Conservation (phyloP, 2,329 filamentous ascomycete species). For the Akanthomyces dipterigenus region DNA sequence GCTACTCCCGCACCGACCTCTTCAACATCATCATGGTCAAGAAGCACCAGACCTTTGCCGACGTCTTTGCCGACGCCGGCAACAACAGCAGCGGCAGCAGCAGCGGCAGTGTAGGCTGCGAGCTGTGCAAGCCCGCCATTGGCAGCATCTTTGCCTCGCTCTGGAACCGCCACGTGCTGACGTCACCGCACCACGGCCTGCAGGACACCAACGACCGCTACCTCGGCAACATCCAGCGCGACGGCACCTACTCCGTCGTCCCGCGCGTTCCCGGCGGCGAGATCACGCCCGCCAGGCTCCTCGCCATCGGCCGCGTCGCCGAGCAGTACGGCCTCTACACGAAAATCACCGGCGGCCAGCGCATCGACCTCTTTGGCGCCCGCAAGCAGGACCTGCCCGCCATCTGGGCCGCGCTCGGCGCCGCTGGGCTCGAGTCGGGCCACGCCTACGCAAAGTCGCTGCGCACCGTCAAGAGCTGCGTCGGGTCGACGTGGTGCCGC, state of each 20-base stretch:
- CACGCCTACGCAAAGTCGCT: conserved; percentile 88
- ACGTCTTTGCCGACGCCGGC: conserved; percentile 74
- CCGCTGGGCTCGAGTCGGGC: conserved; percentile 82
- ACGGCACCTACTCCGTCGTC: conserved; percentile 85
- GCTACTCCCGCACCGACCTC: conserved; percentile 77
- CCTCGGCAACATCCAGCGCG: conserved; percentile 82
- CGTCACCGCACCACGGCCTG: conserved; percentile 61
- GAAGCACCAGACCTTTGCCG: conserved; percentile 61
- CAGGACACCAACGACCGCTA: conserved; percentile 90
- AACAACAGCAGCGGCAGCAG: conserved; percentile 41
- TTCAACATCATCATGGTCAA: conserved; percentile 86
- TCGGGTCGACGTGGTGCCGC: conserved; percentile 85
- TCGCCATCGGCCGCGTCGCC: conserved; percentile 76
- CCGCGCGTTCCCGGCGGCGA: conserved; percentile 79
- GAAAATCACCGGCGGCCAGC: conserved; percentile 87
- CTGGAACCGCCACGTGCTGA: conserved; percentile 79
- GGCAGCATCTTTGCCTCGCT: conserved; percentile 74
- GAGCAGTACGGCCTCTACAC: conserved; percentile 80
- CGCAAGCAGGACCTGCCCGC: conserved; percentile 76
- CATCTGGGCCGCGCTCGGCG: conserved; percentile 76
- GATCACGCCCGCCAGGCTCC: conserved; percentile 79
- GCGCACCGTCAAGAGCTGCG: conserved; percentile 85
- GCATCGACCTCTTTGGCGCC: conserved; percentile 90
- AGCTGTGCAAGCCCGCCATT: conserved; percentile 77
- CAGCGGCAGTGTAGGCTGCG: conserved; percentile 60